A percentile compares a stretch with the other conserved stretches of the same genome.
These are phyloP conservation scores for Raphanus sativus DNA, from an alignment of 345 rosid species.

Conservation along the genomic window DNA sequence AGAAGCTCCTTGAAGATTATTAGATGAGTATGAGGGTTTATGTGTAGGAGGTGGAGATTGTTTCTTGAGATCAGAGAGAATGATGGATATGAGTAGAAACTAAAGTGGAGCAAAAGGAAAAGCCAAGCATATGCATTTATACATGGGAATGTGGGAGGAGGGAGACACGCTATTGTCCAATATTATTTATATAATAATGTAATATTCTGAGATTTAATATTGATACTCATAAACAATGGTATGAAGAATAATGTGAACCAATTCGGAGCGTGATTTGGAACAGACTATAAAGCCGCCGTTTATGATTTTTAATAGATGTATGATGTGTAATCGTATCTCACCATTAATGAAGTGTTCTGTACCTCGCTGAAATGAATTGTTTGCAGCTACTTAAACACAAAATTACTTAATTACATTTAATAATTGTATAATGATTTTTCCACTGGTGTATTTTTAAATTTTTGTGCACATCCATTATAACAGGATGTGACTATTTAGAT, in stretches of 20 bases:
- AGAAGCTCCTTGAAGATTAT: slow-evolving; percentile 22
- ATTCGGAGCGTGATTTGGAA: slow-evolving; percentile 33
- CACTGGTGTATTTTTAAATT: background rate
- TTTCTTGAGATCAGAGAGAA: slow-evolving; percentile 27
- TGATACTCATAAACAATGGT: background rate
- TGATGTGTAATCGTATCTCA: background rate
- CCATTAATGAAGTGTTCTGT: background rate
- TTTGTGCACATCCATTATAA: background rate
- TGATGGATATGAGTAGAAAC: slow-evolving; percentile 4
- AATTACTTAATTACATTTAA: background rate
- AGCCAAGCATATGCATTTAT: slow-evolving; percentile 32
- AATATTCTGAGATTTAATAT: background rate
- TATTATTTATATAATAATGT: background rate
- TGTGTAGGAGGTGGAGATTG: slow-evolving; percentile 12
- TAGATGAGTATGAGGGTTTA: slow-evolving; percentile 5
- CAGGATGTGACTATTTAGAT: background rate
- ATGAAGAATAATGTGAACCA: slow-evolving; percentile 29
- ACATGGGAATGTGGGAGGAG: slow-evolving; percentile 21
- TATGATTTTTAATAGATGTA: slow-evolving; percentile 1
- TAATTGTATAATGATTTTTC: background rate
- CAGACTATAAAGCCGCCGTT: slow-evolving; percentile 39
- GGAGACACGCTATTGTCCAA: background rate
- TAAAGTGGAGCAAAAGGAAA: slow-evolving; percentile 30
- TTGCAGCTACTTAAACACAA: background rate
- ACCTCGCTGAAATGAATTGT: background rate